Conservation (phyloP, 306 rosid species). For the Parietaria judaica region DNA sequence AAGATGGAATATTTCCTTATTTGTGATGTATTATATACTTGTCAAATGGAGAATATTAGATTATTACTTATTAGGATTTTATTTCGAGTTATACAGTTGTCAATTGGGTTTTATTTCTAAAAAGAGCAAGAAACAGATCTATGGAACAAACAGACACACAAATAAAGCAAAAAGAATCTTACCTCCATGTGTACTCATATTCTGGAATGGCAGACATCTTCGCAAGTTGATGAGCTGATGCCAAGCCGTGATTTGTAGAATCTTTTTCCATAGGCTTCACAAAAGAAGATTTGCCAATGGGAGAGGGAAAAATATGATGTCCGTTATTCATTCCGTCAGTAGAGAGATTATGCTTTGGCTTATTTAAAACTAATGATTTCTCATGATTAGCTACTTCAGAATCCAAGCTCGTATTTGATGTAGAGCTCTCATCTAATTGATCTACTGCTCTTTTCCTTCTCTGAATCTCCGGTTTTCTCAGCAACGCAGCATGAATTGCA, state of each 20-base stretch:
- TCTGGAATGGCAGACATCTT: slow-evolving; percentile 60
- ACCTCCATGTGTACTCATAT: slow-evolving; percentile 81
- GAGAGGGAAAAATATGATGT: slow-evolving; percentile 15
- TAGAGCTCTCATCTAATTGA: slow-evolving; percentile 40
- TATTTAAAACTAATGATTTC: slow-evolving; percentile 31
- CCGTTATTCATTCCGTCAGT: slow-evolving; percentile 35
- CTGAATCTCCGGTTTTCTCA: slow-evolving; percentile 64
- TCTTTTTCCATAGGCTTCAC: slow-evolving; percentile 39
- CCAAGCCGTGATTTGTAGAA: slow-evolving; percentile 26
- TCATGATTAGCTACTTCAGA: slow-evolving; percentile 37
- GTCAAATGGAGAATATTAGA: too few relatives aligned
- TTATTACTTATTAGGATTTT: too few relatives aligned
- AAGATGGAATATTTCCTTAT: too few relatives aligned
- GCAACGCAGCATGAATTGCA: slow-evolving; percentile 73
- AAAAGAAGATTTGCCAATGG: slow-evolving; percentile 24
- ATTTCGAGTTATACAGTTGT: too few relatives aligned
- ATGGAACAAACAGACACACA: slow-evolving; percentile 9
- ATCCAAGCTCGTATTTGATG: slow-evolving; percentile 35
- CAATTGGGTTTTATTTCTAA: too few relatives aligned
- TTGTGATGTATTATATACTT: too few relatives aligned
- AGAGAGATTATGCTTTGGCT: slow-evolving; percentile 29
- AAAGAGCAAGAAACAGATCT: slow-evolving; percentile 11
- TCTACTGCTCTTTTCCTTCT: slow-evolving; percentile 50
- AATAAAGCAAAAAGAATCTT: slow-evolving; percentile 33
- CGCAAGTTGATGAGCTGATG: slow-evolving; percentile 24